A percentile compares a stretch with the other conserved stretches of the same genome.
Evolutionary conservation across 352 stramenopile species (phyloP).

Genomic region (Globisporangium alternatum): DNA sequence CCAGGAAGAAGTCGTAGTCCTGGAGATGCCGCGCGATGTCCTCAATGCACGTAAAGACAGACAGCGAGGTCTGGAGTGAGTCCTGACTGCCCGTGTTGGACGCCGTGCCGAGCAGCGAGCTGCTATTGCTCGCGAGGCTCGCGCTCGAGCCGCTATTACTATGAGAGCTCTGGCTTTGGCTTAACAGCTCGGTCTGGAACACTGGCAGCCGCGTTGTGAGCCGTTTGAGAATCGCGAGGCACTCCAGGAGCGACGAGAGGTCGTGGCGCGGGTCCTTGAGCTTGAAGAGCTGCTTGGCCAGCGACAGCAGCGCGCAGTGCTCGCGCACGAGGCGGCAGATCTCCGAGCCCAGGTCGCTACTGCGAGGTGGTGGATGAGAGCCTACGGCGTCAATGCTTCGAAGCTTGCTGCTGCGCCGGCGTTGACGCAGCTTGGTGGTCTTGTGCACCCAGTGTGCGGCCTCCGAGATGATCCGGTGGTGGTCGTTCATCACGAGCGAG

Average conservation of each 20-base stretch:
- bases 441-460: slow-evolving; percentile 46
- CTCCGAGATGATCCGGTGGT: slow-evolving; percentile 59
- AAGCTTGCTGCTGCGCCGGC: not conserved
- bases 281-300: slow-evolving; percentile 44
- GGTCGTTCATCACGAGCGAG: slow-evolving; percentile 74
- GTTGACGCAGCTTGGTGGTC: slow-evolving; percentile 20
- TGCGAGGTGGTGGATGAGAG: not conserved
- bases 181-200: slow-evolving; percentile 16
- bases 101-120: slow-evolving; percentile 8
- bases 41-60: slow-evolving; percentile 47
- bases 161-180: not conserved
- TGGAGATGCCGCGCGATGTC: slow-evolving; percentile 54
- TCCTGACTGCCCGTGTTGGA: slow-evolving; percentile 19
- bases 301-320: slow-evolving; percentile 49
- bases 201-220: slow-evolving; percentile 28
- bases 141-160: slow-evolving; percentile 21
- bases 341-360: slow-evolving; percentile 36
- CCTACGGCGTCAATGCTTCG: not conserved
- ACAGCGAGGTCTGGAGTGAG: slow-evolving; percentile 25
- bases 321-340: slow-evolving; percentile 51
- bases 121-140: slow-evolving; percentile 14
- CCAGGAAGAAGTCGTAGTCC: slow-evolving; percentile 57
- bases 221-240: slow-evolving; percentile 46
- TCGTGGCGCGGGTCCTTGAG: slow-evolving; percentile 52
- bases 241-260: slow-evolving; percentile 47